phyloP scores from a whole-genome alignment of 2,329 filamentous ascomycete genomes.

The Bipolaris gigantea region DNA sequence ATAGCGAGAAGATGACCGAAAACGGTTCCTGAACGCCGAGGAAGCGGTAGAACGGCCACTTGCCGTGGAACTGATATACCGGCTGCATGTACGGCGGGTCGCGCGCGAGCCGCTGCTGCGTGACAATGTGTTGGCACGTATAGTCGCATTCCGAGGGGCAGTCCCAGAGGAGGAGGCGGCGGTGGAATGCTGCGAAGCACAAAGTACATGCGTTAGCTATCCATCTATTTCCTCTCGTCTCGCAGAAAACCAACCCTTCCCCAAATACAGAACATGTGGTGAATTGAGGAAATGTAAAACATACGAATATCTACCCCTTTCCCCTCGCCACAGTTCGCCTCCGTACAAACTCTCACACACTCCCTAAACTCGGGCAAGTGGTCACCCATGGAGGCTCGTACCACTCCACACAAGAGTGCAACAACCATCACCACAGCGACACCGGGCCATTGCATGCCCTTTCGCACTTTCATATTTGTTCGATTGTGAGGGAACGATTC shows the following conservation, averaged over 20 bases:
- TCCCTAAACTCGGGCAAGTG: slow-evolving; percentile 81
- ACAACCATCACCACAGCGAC: slow-evolving; percentile 22
- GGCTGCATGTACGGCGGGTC: slow-evolving; percentile 65
- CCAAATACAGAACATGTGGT: no score
- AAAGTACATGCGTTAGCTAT: background rate
- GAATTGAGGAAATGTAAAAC: background rate
- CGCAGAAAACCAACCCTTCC: no score
- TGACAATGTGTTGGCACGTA: slow-evolving; percentile 92
- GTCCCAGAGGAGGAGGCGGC: slow-evolving; percentile 86
- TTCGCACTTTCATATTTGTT: slow-evolving; percentile 32
- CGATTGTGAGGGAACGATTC: background rate
- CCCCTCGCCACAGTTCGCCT: background rate
- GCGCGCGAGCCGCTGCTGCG: slow-evolving; percentile 66
- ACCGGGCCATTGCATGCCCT: slow-evolving; percentile 28
- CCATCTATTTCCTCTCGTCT: no score
- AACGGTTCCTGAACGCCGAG: slow-evolving; percentile 94
- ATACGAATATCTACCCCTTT: background rate
- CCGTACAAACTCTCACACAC: slow-evolving; percentile 68
- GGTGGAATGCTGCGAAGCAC: slow-evolving; percentile 61
- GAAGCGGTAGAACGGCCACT: slow-evolving; percentile 95
- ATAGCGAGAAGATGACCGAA: slow-evolving; percentile 86
- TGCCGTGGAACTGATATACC: slow-evolving; percentile 92
- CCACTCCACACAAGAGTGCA: slow-evolving; percentile 38
- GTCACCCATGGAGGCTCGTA: slow-evolving; percentile 78
- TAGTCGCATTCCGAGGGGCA: slow-evolving; percentile 97